Base-by-base conservation (phyloP, 2,329 filamentous ascomycete species). In the Aspergillus amoenus region DNA sequence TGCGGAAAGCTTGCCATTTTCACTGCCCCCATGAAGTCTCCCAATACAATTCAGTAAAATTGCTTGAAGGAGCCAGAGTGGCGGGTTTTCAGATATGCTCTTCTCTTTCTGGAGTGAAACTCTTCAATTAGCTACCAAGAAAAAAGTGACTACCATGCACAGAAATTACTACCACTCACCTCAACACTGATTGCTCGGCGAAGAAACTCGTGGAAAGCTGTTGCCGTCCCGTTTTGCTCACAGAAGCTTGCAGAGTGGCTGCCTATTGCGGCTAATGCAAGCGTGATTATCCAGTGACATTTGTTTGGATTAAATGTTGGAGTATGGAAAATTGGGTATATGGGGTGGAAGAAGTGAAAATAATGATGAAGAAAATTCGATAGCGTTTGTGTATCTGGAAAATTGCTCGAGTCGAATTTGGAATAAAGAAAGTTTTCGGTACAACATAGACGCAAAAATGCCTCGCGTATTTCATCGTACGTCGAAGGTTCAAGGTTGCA, bases 141-240 rank as follows among this genome's bases (percentile, higher is more conserved):
- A 17, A 17, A 17, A 24, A 18, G 17, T 18, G 11, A 17, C 17
- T 17, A 24, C 9, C 27, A 30, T 1, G 27, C 27, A 30, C 27
- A 9, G 27, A 24, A 24, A 24, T 30, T 30, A 30, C 8, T 40
- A 21, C 11, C 18, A 59, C 48, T 63, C 66, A 76, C 74, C 63
- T 73, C 69, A 27, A 70, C 64, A 34, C 67, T 57, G 43, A 78
- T 68, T 37, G 71, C 72, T 34, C 75, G 70, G 15, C 75, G 72
- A 46, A 77, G 63, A 55, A 79, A 70, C 56, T 79, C 77, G 56
- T 78, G 72, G 46, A 78, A 71, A 32, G 74, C 71, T 43, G 66
- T 57, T 34, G 67, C 63, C 48, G 69, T 69, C 6, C 69, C 62
- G 18, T 70, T 64, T 53, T 64, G 61, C 18, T 72, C 61, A 13